phyloP scores from a whole-genome alignment of 768 basidiomycete species.

The Coprinopsis sp. region DNA sequence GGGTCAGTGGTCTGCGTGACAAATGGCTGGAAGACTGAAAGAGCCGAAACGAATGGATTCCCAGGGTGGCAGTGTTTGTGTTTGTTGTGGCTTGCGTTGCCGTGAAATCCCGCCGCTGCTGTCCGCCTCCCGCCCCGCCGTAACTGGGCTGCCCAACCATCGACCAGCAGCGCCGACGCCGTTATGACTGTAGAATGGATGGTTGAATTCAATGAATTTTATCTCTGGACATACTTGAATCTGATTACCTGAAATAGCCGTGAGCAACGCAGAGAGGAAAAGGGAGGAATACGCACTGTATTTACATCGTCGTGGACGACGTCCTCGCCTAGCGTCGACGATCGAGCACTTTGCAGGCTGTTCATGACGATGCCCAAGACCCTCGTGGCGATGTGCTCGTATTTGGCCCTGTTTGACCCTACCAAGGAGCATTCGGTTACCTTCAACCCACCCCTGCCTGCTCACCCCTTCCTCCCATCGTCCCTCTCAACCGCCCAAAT shows the following conservation, averaged over 20 bases:
- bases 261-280: too few relatives aligned
- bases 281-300: too few relatives aligned
- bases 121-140: not conserved
- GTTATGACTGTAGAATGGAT: not conserved
- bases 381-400: not conserved
- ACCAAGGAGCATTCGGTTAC: too few relatives aligned
- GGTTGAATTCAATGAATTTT: not conserved
- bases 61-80: constrained; percentile 25
- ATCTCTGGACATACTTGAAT: too few relatives aligned
- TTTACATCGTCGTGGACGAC: too few relatives aligned
- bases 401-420: not conserved
- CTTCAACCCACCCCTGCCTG: not conserved
- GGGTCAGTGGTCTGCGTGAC: constrained; percentile 13
- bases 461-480: not conserved
- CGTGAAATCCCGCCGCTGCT: constrained; percentile 4
- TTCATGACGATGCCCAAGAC: not conserved
- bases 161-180: not conserved
- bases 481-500: not conserved
- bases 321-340: too few relatives aligned
- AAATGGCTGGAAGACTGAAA: constrained; percentile 12
- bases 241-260: too few relatives aligned
- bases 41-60: constrained; percentile 5
- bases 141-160: not conserved
- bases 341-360: not conserved
- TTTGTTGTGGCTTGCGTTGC: constrained; percentile 13